Percentiles rank a stretch among this genome's conserved stretches.
Conservation (phyloP, 257 asterid genomes). For the Lavandula angustifolia region DNA sequence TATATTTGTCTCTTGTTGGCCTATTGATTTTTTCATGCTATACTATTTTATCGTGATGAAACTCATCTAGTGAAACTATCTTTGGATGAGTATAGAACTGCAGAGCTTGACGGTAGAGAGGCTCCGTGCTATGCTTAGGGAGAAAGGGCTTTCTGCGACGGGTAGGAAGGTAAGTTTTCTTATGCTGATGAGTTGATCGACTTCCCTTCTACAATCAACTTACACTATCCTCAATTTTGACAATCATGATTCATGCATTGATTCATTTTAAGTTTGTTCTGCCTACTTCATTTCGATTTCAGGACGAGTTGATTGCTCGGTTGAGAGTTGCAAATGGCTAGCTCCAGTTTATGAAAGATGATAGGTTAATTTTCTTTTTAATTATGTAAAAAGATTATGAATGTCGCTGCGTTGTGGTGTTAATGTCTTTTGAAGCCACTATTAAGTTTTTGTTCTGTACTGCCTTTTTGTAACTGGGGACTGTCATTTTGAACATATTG, state of each 20-base stretch:
- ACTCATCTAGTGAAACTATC: neutral
- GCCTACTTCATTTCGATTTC: constrained; percentile 22
- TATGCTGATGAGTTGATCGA: neutral
- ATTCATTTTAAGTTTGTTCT: neutral
- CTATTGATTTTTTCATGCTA: too few species aligned
- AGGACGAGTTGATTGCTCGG: constrained; percentile 74
- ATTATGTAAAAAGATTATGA: constrained; percentile 26
- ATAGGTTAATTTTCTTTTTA: constrained; percentile 25
- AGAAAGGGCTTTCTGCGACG: constrained; percentile 62
- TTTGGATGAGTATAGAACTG: constrained; percentile 41
- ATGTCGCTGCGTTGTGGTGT: constrained; percentile 23
- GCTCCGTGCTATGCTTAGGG: constrained; percentile 66
- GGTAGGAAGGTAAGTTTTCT: constrained; percentile 73
- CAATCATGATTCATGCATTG: neutral
- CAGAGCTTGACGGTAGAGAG: constrained; percentile 70
- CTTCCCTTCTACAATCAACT: neutral
- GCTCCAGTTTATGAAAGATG: constrained; percentile 9
- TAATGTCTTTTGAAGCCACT: constrained; percentile 22
- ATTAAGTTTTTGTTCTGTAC: constrained; percentile 7
- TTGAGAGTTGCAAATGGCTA: constrained; percentile 44
- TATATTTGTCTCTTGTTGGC: too few species aligned
- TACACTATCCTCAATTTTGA: neutral
- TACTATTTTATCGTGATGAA: neutral
- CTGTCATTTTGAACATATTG: too few species aligned
- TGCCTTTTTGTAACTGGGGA: constrained; percentile 10